Base-by-base conservation (phyloP, 805 yeast species). In the Metschnikowia sp. region DNA sequence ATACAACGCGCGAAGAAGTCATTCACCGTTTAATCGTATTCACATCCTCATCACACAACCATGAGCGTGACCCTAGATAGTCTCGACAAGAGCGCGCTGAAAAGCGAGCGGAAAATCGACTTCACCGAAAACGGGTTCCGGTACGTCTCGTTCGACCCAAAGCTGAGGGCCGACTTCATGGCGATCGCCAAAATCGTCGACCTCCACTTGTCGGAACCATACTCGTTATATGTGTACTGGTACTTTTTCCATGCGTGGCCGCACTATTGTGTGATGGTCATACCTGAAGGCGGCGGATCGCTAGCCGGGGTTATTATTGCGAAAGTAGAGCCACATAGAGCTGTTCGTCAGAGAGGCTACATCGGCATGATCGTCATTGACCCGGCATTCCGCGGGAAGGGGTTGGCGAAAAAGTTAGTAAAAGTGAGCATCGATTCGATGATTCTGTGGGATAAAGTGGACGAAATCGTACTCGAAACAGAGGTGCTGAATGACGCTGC, bases 311-410 rank as follows among this genome's bases (percentile, higher is more conserved):
- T 86, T 34, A 83, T 92, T 8, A 87, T 94, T 7, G 83, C 95
- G 44, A 88, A 90, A 58, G 79, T 83, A 10, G 96, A 87, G 53
- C 72, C 78, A 1, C 97, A 92, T 65, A 75, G 92, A 49, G 75
- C 77, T 19, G 83, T 80, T 10, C 74, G 96, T 50, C 62, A 75
- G 55, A 75, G 99, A 50, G 99, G 99, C 0, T 94, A 94, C 60
- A 91, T 94, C 29, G 99, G 97, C 2, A 94, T 94, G 99, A 69
- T 94, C 45, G 96, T 95, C 0, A 96, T 92, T 10, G 83, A 83
- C 42, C 81, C 82, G 34, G 62, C 67, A 12, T 83, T 76, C 61
- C 72, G 99, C 46, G 91, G 95, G 3, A 71, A 69, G 38, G 96
- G 97, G 1, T 85, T 91, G 40, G 97, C 97, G 3, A 84, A 84